phyloP scores from a whole-genome alignment of 495 filamentous ascomycete species.

The Staphylotrichum longicolle region DNA sequence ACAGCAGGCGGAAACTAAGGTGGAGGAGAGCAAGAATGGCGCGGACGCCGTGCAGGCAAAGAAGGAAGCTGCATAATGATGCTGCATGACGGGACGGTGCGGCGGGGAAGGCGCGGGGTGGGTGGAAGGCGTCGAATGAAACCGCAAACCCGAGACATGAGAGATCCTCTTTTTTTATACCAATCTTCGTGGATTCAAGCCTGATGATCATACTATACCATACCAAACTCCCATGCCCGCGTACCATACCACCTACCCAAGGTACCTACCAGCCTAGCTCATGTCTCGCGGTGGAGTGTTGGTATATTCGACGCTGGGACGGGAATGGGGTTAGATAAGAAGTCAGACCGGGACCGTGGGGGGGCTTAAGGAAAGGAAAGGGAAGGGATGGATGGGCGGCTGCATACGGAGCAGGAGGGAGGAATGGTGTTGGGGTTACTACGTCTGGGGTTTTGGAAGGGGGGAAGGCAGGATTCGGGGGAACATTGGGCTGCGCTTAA shows the following conservation, averaged over 20 bases:
- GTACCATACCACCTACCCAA: not conserved
- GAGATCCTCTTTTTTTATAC: conserved; percentile 15
- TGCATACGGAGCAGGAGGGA: too few species aligned
- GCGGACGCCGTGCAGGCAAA: not conserved
- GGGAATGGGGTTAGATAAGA: too few species aligned
- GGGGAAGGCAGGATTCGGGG: not conserved
- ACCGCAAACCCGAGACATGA: not conserved
- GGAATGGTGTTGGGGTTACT: not conserved
- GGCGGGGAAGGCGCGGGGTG: not conserved
- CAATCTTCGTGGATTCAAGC: conserved; percentile 12
- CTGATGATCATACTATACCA: conserved; percentile 15
- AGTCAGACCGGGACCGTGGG: not conserved
- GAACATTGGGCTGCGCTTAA: not conserved
- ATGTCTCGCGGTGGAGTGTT: conserved; percentile 11
- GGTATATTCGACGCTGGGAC: not conserved
- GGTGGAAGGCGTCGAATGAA: not conserved
- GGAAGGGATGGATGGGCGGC: not conserved
- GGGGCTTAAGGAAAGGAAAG: not conserved
- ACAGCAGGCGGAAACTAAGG: conserved; percentile 12
- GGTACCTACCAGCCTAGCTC: not conserved
- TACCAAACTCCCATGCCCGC: conserved; percentile 1
- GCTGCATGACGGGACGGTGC: conserved; percentile 4
- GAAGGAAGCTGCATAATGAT: conserved; percentile 1
- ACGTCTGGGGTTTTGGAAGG: not conserved
- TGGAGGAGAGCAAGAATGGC: conserved; percentile 6